Base-by-base conservation (phyloP, 2,329 filamentous ascomycete genomes). In the Ophiobolus disseminans region DNA sequence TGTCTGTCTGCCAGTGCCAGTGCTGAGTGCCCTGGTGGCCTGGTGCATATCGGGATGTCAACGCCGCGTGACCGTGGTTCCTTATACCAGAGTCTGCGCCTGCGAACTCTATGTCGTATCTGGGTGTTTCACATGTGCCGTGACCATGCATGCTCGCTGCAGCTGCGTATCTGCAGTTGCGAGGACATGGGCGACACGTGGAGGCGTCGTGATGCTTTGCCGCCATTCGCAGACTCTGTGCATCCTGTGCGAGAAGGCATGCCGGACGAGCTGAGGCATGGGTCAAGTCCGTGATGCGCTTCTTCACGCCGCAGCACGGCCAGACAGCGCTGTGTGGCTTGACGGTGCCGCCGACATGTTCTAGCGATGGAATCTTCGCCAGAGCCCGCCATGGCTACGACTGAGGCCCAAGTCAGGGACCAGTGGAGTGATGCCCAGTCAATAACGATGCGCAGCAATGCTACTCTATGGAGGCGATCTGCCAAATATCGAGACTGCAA, bases 181-280 rank as follows among this genome's bases (percentile, higher is more conserved):
- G 45, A 43, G 47, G 50, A 48, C 59, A 54, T 48, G 48, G 50
- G 39, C 51, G 48, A 45, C 54, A 60, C 57, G 59, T 62, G 57
- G 55, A 53, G 46, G 31, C 19, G 41, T 31, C 20, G 39, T 50
- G 34, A 20, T 26, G 26, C 40, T 25, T 39, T 47, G 42, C 54
- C 53, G 54, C 45, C 41, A 52, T 53, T 46, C 40, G 53, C 50
- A 51, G 40, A 48, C 47, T 44, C 32, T 34, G 36, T 45, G 48
- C 56, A 47, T 42, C 35, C 28, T n/a, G n/a, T n/a, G n/a, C n/a
- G n/a, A n/a, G 20, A 22, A 48, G 42, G 42, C 34, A 49, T 25
- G 53, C 53, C 54, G 54, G 50, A 56, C 54, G 56, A 59, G 48
- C 44, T 49, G 37, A 25, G 44, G 53, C 56, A 50, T 43, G 48